Base-by-base conservation (phyloP, 2,329 filamentous ascomycete species). In the Stachybotrys elegans region DNA sequence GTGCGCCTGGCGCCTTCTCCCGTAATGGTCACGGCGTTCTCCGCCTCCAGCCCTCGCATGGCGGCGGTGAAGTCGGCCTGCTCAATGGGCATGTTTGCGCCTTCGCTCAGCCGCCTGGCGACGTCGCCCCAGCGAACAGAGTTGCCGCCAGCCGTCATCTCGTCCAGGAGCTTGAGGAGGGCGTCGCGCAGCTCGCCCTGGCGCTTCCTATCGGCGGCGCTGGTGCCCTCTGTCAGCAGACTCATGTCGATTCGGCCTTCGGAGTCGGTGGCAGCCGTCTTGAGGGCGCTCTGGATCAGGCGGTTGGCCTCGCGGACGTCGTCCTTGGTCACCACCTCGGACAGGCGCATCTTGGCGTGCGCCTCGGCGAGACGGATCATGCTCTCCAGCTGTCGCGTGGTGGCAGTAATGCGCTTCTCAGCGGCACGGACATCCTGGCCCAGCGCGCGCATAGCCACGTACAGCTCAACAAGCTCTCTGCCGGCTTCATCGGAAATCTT, bases 331-430 rank as follows among this genome's bases (percentile, higher is more conserved):
- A 98, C 93, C 13, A 75, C 79, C 3, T 73, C 63, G 0, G 86
- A 81, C 5, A 98, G 79, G 4, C 93, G 86, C 94, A 98, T 98
- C 67, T 96, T 96, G 40, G 93, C 94, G 66, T 98, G 94, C 1
- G 91, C 93, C 71, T 98, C 93, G 2, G 91, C 73, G 4, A 98
- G 84, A 49, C 93, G 92, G 61, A 98, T 97, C 94, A 98, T 98
- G 37, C 86, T 93, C 69, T 98, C 94, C 6, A 98, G 77, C 68
- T 98, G 93, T 61, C 93, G 82, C 1, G 94, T 98, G 4, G 93
- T 98, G 32, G 93, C 93, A 0, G 93, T 98, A 69, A 98, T 98
- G 53, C 93, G 88, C 66, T 94, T 92, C 67, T 98, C 94, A 4
- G 88, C 81, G 3, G 90, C 79, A 40, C 92, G 88, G 27, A 92